Evolutionary conservation across 306 rosid genomes (phyloP), one percentile per base, ranked within the genome.

Genomic region (Abrus precatorius): DNA sequence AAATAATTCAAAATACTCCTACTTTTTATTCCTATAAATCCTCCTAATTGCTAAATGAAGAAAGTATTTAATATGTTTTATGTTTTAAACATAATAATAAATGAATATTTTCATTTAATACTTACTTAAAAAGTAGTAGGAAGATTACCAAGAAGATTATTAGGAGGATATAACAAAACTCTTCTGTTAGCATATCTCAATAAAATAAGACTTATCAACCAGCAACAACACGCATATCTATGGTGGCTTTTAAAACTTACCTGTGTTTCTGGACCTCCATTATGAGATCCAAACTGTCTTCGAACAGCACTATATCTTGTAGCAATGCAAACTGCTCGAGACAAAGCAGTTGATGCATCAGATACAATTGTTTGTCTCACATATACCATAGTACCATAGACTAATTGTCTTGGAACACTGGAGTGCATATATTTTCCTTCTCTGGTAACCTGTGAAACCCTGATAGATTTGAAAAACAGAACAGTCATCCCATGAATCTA

Each of bases 241-340:
- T n/a, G 1, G 5, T 68, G 54, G 29, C 43, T 55, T 76, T 67
- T 28, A 61, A 63, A 53, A 28, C 81, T 61, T 87, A 93, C 99
- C 90, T 93, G 99, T 57, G 96, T 89, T 86, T 95, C 99, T 73
- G 67, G 80, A 75, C 91, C 92, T 43, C 94, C 94, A 55, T 90
- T 72, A 7, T 89, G 85, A 1, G 94, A 84, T 48, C 98, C 99
- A 85, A 95, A 95, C 67, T 95, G 99, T 79, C 99, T 84, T 69
- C 99, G 92, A 86, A 95, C 98, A 74, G 96, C 96, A 84, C 99
- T 95, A 70, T 93, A 95, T 85, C 99, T 91, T 29, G 99, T 95
- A 72, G 99, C 98, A 84, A 95, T 95, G 80, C 99, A 95, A 69
- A 93, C 97, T 67, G 98, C 99, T 50, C 97, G 89, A 5, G 99